Conservation (phyloP, 768 basidiomycete genomes). For the Solioccasus polychromus region DNA sequence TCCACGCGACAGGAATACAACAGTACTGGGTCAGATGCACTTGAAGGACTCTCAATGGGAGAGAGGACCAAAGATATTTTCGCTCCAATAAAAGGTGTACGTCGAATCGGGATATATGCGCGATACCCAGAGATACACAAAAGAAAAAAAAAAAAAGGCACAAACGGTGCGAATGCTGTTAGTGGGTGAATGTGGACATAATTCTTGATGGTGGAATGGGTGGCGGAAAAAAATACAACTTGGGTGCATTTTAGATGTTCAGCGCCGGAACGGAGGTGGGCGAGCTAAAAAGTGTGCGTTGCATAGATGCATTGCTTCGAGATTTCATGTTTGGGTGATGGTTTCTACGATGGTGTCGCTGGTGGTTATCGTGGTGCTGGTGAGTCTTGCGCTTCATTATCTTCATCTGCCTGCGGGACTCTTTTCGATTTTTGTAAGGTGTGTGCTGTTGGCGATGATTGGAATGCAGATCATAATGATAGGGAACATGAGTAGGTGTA, state of each 20-base stretch:
- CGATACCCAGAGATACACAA: conserved; percentile 22
- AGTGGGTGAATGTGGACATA: conserved; percentile 9
- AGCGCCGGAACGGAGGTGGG: conserved; percentile 27
- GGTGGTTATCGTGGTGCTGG: conserved; percentile 41
- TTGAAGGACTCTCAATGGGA: conserved; percentile 1
- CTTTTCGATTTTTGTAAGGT: conserved; percentile 56
- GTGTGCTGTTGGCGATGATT: conserved; percentile 36
- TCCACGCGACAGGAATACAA: conserved; percentile 18
- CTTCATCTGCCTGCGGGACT: conserved; percentile 66
- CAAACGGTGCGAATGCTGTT: conserved; percentile 10
- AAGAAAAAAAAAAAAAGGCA: background rate
- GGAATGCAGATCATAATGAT: conserved; percentile 33
- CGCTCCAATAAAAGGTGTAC: conserved; percentile 9
- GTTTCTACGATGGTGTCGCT: conserved; percentile 52
- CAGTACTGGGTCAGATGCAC: conserved; percentile 5
- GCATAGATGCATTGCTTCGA: conserved; percentile 52
- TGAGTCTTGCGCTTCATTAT: conserved; percentile 59
- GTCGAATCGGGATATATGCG: conserved; percentile 22
- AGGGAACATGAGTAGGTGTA: conserved; percentile 45
- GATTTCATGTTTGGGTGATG: conserved; percentile 65
- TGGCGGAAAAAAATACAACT: conserved; percentile 24
- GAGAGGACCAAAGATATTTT: conserved; percentile 1
- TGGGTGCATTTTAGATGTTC: conserved; percentile 22
- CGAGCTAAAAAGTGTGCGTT: conserved; percentile 44
- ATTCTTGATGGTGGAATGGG: conserved; percentile 5